Conservation (phyloP, 2,329 filamentous ascomycete genomes). For the Neonectria ditissima region DNA sequence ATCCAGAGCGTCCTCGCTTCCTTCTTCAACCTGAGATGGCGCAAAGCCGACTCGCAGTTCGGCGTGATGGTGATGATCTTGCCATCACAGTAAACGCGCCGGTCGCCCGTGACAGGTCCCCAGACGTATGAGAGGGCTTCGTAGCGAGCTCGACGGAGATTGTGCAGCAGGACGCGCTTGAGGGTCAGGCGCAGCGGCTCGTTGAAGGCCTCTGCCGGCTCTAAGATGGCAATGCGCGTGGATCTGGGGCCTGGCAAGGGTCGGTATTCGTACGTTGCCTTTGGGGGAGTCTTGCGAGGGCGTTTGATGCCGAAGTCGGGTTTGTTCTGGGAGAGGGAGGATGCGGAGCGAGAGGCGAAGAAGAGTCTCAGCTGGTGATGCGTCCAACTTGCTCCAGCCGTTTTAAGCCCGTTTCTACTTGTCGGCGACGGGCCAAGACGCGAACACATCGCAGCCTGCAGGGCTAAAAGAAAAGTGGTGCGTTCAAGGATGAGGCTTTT, state of each 20-base stretch:
- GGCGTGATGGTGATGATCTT: slow-evolving; percentile 26
- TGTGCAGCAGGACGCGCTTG: slow-evolving; percentile 26
- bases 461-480: not conserved
- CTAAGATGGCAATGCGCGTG: slow-evolving; percentile 25
- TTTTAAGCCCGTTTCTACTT: not conserved
- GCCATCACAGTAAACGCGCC: slow-evolving; percentile 29
- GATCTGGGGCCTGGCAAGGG: slow-evolving; percentile 15
- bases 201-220: slow-evolving; percentile 24
- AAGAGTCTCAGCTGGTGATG: too few relatives aligned
- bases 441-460: not conserved
- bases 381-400: not conserved
- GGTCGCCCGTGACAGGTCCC: slow-evolving; percentile 29
- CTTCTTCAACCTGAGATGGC: slow-evolving; percentile 25
- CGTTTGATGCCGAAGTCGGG: slow-evolving; percentile 28
- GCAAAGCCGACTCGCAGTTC: slow-evolving; percentile 34
- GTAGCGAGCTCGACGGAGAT: slow-evolving; percentile 16
- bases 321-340: slow-evolving; percentile 3
- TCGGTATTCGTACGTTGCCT: slow-evolving; percentile 17
- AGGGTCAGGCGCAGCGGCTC: slow-evolving; percentile 19
- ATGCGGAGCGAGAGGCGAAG: not conserved
- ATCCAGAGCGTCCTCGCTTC: slow-evolving; percentile 38
- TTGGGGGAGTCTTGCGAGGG: slow-evolving; percentile 11
- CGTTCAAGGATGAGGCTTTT: not conserved
- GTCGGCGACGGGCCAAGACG: not conserved
- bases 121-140: slow-evolving; percentile 40